These are phyloP conservation scores for Astathelohania contejeani DNA, from an alignment of 371 early-diverging fungal genomes.

Conservation along the genomic window DNA sequence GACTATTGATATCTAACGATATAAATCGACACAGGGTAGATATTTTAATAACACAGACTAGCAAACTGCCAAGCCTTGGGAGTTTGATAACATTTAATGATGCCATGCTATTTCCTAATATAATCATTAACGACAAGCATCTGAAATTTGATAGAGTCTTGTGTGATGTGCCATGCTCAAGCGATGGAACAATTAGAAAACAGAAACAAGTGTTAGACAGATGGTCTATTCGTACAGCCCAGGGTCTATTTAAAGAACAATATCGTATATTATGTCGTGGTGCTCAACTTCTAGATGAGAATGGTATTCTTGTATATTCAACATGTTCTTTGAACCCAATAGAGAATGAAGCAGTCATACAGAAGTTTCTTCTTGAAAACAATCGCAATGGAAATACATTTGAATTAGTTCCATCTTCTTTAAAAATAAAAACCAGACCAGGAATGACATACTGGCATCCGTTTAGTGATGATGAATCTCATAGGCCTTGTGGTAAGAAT, in stretches of 20 bases:
- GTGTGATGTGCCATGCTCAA: constrained; percentile 82
- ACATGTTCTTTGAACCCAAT: constrained; percentile 92
- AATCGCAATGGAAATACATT: constrained; percentile 44
- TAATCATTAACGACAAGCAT: too few relatives aligned
- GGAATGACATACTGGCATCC: constrained; percentile 55
- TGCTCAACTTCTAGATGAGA: constrained; percentile 66
- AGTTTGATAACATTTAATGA: constrained; percentile 86
- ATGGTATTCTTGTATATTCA: constrained; percentile 86
- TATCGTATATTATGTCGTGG: constrained; percentile 69
- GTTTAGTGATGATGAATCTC: constrained; percentile 54
- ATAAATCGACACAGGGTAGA: constrained; percentile 69
- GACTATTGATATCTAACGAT: constrained; percentile 93
- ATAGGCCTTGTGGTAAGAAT: constrained; percentile 55
- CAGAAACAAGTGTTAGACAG: constrained; percentile 70
- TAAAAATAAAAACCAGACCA: constrained; percentile 60
- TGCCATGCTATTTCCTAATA: constrained; percentile 69
- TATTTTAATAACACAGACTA: constrained; percentile 80
- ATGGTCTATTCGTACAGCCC: constrained; percentile 62
- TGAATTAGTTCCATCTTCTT: constrained; percentile 63
- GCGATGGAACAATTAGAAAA: constrained; percentile 95
- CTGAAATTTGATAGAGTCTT: constrained; percentile 91
- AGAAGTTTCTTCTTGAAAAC: constrained; percentile 19
- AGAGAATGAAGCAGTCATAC: constrained; percentile 52
- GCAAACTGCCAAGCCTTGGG: constrained; percentile 69
- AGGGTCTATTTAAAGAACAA: constrained; percentile 68